A percentile compares a stretch with the other conserved stretches of the same genome.
Evolutionary conservation across 805 yeast species (phyloP).

Genomic region (Tetrapisispora namnaoensis): DNA sequence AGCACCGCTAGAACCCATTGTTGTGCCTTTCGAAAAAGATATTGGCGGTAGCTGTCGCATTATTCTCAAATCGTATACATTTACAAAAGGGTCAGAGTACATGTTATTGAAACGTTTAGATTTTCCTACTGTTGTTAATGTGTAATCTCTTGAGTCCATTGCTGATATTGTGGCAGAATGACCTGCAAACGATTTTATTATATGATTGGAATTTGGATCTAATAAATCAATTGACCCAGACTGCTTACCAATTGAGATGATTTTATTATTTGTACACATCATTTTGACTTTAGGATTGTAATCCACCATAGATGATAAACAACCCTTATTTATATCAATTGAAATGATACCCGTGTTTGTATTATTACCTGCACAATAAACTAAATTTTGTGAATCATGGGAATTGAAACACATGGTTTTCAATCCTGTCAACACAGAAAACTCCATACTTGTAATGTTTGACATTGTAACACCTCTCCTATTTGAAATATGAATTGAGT

Average conservation of each 20-base stretch:
- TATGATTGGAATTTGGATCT: slow-evolving; percentile 42
- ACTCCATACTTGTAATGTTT: slow-evolving; percentile 22
- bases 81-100: slow-evolving; percentile 69
- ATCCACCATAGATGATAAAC: slow-evolving; percentile 29
- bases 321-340: slow-evolving; percentile 35
- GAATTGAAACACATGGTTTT: slow-evolving; percentile 34
- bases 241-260: slow-evolving; percentile 47
- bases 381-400: slow-evolving; percentile 33
- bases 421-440: slow-evolving; percentile 29
- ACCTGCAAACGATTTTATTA: slow-evolving; percentile 46
- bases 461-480: slow-evolving; percentile 46
- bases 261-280: slow-evolving; percentile 42
- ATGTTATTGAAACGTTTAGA: slow-evolving; percentile 51
- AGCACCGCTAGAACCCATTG: slow-evolving; percentile 61
- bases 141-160: slow-evolving; percentile 54
- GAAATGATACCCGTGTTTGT: slow-evolving; percentile 30
- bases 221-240: slow-evolving; percentile 56
- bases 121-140: slow-evolving; percentile 73
- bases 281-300: slow-evolving; percentile 39
- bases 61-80: slow-evolving; percentile 68
- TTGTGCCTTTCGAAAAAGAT: slow-evolving; percentile 52
- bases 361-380: slow-evolving; percentile 36
- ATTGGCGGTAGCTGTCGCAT: slow-evolving; percentile 68
- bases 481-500: slow-evolving; percentile 43
- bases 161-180: slow-evolving; percentile 56